Base-by-base conservation (phyloP, 768 basidiomycete species). In the Pleurotus djamor region DNA sequence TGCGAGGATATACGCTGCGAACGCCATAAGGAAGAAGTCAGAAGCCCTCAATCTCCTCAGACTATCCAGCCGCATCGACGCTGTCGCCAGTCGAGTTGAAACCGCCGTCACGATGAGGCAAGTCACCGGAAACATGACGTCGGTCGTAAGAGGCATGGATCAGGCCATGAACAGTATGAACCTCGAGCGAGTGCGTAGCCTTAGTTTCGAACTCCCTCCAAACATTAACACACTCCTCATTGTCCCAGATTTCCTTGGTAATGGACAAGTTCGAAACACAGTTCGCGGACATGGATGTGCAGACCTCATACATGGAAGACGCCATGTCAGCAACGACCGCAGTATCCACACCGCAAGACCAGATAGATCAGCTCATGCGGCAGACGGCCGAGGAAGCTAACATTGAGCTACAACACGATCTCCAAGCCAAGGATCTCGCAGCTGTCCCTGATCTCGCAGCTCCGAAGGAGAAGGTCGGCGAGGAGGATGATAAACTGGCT, bases 161-260 rank as follows among this genome's bases (percentile, higher is more conserved):
- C 92, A 90, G 70, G 97, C 97, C 4, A 98, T 99, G 97, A 91
- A 97, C 66, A 91, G 82, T 74, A 99, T 99, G 97, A 98, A 99
- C 78, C 83, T 98, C 59, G 97, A 99, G 67, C 83, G 89, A 71
- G 96, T 97, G 68, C 69, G 87, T 77, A 41, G 36, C 52, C 61
- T 17, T 17, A 17, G 10, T 37, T 5, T 48, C 36, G 33, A 47
- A 38, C 50, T 21, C 43, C 17, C 33, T 33, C 48, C 50, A 4
- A 33, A 51, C 10, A 52, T 37, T 51, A 35, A 41, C 52, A 50
- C 34, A 14, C 36, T 28, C 49, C 13, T 33, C 17, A 32, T 21
- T 57, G 48, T 10, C 14, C 44, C 70, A 98, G 96, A 98, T 99
- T 68, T 96, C 97, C 10, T 74, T 93, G 57, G 94, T 99, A 36